Percentiles rank a stretch among this genome's conserved stretches.
Evolutionary conservation across 495 filamentous ascomycete genomes (phyloP).

Genomic region (Immersiella caudata): DNA sequence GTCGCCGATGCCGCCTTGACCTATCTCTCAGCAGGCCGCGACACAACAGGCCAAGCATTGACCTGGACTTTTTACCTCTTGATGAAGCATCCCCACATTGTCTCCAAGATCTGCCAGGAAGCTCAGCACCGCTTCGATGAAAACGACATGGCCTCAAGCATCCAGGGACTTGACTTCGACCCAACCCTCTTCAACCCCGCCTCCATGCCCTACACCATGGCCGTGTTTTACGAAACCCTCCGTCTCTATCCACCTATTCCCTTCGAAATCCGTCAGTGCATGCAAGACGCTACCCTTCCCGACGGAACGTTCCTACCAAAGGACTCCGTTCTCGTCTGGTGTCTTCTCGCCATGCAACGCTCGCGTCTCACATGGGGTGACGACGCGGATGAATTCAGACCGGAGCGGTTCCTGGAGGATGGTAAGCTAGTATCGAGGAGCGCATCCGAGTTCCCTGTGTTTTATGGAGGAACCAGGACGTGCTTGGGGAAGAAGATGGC

Average conservation of each 20-base stretch:
- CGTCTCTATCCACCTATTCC: conserved; percentile 63
- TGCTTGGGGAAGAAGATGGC: conserved; percentile 65
- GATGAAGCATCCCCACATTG: conserved; percentile 48
- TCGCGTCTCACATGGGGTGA: conserved; percentile 58
- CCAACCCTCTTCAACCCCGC: conserved; percentile 45
- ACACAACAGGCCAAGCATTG: conserved; percentile 63
- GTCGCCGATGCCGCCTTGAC: conserved; percentile 64
- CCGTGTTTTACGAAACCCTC: conserved; percentile 60
- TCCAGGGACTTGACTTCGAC: conserved; percentile 27
- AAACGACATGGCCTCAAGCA: neutral
- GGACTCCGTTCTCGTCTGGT: conserved; percentile 58
- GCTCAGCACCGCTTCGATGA: conserved; percentile 29
- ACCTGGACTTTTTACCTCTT: conserved; percentile 63
- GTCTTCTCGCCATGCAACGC: conserved; percentile 62
- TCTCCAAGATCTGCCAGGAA: conserved; percentile 48
- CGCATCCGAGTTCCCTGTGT: conserved; percentile 61
- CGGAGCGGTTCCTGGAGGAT: conserved; percentile 54
- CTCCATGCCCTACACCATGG: conserved; percentile 55
- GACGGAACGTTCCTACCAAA: conserved; percentile 60
- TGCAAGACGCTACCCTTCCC: conserved; percentile 52
- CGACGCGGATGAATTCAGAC: conserved; percentile 56
- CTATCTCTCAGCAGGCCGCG: conserved; percentile 61
- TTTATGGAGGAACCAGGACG: conserved; percentile 60
- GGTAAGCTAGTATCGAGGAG: conserved; percentile 46
- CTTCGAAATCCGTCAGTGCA: conserved; percentile 62